Percentiles rank a stretch among this genome's conserved stretches.
phyloP scores from a whole-genome alignment of 1,284 basidiomycete species.

The Naganishia liquefaciens region DNA sequence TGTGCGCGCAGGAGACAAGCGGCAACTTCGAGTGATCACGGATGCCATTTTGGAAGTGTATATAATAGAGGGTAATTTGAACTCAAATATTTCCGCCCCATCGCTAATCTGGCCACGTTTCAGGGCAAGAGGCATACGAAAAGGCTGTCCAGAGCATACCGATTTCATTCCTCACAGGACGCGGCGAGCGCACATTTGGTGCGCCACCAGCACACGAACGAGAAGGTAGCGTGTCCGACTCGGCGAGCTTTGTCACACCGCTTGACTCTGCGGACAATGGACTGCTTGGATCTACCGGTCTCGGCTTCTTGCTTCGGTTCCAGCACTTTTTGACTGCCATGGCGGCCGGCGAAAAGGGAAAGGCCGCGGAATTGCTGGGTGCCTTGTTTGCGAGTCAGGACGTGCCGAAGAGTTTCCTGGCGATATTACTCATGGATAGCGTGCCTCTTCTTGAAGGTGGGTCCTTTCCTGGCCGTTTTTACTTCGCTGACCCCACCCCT shows the following conservation, averaged over 20 bases:
- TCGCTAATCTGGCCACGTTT: background rate
- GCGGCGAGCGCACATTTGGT: slow-evolving; percentile 14
- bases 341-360: slow-evolving; percentile 44
- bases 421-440: slow-evolving; percentile 54
- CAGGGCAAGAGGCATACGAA: slow-evolving; percentile 33
- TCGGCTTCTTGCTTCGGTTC: slow-evolving; percentile 57
- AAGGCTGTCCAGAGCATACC: slow-evolving; percentile 34
- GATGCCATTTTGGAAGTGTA: slow-evolving; percentile 54
- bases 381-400: slow-evolving; percentile 51
- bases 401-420: slow-evolving; percentile 54
- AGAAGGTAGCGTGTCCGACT: slow-evolving; percentile 15
- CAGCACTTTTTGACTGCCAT: slow-evolving; percentile 56
- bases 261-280: background rate
- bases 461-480: slow-evolving; percentile 24
- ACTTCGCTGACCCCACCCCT: slow-evolving; percentile 7
- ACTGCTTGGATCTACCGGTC: slow-evolving; percentile 16
- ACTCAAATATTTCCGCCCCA: background rate
- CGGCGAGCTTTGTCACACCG: slow-evolving; percentile 9
- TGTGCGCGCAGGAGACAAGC: slow-evolving; percentile 51
- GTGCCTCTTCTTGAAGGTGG: slow-evolving; percentile 54
- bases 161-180: slow-evolving; percentile 30
- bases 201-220: slow-evolving; percentile 9
- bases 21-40: slow-evolving; percentile 51
- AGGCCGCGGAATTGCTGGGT: slow-evolving; percentile 52
- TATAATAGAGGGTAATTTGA: slow-evolving; percentile 46